These are phyloP conservation scores for Aspergillus felis DNA, from an alignment of 2,329 filamentous ascomycete species.

Conservation along the genomic window DNA sequence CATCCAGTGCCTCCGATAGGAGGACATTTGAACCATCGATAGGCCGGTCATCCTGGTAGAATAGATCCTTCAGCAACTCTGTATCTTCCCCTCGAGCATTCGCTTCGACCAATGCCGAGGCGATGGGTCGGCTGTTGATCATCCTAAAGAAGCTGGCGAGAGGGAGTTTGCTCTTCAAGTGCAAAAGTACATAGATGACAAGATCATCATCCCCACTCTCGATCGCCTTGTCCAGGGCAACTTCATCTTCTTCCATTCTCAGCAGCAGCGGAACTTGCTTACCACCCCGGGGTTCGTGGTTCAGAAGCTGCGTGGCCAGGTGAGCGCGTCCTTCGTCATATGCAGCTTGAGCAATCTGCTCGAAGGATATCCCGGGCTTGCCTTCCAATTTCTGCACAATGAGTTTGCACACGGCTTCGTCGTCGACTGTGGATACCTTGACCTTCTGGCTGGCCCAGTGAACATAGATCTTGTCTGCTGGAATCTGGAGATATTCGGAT, in stretches of 20 bases:
- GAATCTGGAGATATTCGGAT: slow-evolving; percentile 79
- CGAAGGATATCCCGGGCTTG: slow-evolving; percentile 91
- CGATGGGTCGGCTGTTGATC: slow-evolving; percentile 79
- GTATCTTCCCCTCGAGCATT: slow-evolving; percentile 75
- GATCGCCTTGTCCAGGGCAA: slow-evolving; percentile 93
- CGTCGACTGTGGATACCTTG: slow-evolving; percentile 75
- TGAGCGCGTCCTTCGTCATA: slow-evolving; percentile 88
- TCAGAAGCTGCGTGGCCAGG: slow-evolving; percentile 86
- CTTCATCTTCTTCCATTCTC: slow-evolving; percentile 91
- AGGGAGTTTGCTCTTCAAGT: slow-evolving; percentile 85
- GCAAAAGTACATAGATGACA: slow-evolving; percentile 80
- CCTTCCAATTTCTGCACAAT: slow-evolving; percentile 84
- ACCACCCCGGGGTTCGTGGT: slow-evolving; percentile 91
- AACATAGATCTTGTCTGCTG: slow-evolving; percentile 86
- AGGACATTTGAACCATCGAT: slow-evolving; percentile 86
- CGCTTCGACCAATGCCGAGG: slow-evolving; percentile 84
- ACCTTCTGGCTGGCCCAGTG: slow-evolving; percentile 98
- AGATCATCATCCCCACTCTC: slow-evolving; percentile 94
- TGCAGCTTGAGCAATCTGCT: slow-evolving; percentile 85
- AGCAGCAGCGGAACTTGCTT: slow-evolving; percentile 91
- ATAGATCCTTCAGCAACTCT: slow-evolving; percentile 85
- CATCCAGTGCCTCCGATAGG: slow-evolving; percentile 73
- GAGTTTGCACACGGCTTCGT: slow-evolving; percentile 78
- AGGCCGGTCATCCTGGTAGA: slow-evolving; percentile 93
- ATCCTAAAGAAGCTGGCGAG: slow-evolving; percentile 88